phyloP scores from a whole-genome alignment of 495 filamentous ascomycete genomes.

The Podospora bellae-mahoneyi region DNA sequence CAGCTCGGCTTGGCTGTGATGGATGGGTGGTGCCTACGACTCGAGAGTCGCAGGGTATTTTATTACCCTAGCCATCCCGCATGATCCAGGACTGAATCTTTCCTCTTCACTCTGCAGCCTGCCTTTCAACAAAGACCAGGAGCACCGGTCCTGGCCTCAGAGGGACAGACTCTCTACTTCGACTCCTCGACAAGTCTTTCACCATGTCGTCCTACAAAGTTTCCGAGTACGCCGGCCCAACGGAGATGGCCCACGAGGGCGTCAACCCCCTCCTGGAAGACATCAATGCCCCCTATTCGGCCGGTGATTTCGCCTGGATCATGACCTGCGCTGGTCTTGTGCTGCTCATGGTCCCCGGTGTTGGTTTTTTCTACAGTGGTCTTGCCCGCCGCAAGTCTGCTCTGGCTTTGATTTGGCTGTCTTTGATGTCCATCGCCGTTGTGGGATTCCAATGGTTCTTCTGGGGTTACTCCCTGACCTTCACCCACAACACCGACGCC shows the following conservation, averaged over 20 bases:
- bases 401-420: conserved; percentile 90
- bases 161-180: conserved; percentile 1
- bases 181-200: conserved; percentile 8
- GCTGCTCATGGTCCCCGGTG: conserved; percentile 95
- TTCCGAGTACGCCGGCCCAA: conserved; percentile 62
- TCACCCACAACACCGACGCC: conserved; percentile 69
- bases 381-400: conserved; percentile 96
- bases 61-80: conserved; percentile 30
- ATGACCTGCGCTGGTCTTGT: conserved; percentile 84
- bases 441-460: conserved; percentile 98
- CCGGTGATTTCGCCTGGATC: conserved; percentile 91
- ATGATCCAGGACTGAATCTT: conserved; percentile 1
- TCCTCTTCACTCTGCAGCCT: conserved; percentile 16
- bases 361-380: conserved; percentile 98
- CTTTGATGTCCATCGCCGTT: conserved; percentile 91
- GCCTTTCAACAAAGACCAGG: neutral
- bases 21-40: conserved; percentile 5
- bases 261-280: conserved; percentile 71
- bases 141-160: conserved; percentile 9
- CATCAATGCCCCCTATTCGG: conserved; percentile 78
- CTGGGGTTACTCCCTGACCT: conserved; percentile 94
- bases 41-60: conserved; percentile 13
- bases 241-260: conserved; percentile 50
- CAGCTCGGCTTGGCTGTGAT: conserved; percentile 10
- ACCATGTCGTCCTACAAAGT: conserved; percentile 40